Conservation (phyloP, 768 basidiomycete species). For the Tricholoma saponaceum region DNA sequence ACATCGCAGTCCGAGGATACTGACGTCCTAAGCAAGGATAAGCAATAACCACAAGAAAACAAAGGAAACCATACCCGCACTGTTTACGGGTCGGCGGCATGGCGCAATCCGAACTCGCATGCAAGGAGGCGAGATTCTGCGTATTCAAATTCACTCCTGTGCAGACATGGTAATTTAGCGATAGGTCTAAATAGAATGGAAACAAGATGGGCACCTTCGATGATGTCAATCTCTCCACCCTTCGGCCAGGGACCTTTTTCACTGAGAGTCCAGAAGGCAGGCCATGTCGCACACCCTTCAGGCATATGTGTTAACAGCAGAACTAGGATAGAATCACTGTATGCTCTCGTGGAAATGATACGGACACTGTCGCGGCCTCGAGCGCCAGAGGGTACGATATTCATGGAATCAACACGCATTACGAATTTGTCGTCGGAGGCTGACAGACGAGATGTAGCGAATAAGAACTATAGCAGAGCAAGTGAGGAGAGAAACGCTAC, state of each 20-base stretch:
- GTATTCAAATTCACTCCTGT: constrained; percentile 46
- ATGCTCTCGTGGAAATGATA: constrained; percentile 42
- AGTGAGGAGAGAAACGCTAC: constrained; percentile 23
- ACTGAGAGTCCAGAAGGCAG: constrained; percentile 60
- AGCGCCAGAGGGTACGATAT: constrained; percentile 28
- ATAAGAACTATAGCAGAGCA: background rate
- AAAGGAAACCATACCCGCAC: constrained; percentile 37
- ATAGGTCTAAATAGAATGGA: background rate
- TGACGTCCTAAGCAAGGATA: constrained; percentile 25
- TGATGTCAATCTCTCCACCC: constrained; percentile 60
- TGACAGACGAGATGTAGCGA: constrained; percentile 7
- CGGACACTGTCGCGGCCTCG: constrained; percentile 58
- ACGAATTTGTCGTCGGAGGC: constrained; percentile 42
- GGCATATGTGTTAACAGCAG: constrained; percentile 61
- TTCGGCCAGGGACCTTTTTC: constrained; percentile 50
- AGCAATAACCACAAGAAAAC: background rate
- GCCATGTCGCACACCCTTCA: constrained; percentile 56
- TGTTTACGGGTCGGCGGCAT: constrained; percentile 39
- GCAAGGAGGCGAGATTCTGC: constrained; percentile 49
- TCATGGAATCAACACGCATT: constrained; percentile 51
- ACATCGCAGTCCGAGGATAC: constrained; percentile 47
- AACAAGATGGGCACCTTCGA: constrained; percentile 39
- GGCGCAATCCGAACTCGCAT: constrained; percentile 46
- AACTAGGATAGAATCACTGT: constrained; percentile 42
- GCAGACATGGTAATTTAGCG: background rate